Evolutionary conservation across 2,329 filamentous ascomycete species (phyloP).

Genomic region (Rachicladosporium sp.): DNA sequence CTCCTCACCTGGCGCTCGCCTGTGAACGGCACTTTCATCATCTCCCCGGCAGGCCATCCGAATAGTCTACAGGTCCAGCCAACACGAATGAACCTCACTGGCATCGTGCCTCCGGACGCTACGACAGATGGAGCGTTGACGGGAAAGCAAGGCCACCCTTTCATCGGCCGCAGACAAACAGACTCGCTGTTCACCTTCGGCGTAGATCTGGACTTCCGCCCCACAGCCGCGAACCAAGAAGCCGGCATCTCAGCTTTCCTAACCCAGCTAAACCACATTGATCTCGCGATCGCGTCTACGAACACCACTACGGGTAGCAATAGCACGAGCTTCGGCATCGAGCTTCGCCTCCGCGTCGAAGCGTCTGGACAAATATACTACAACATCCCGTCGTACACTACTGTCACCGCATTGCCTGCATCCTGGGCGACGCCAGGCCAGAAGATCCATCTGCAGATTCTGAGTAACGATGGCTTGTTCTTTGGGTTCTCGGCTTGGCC

Average conservation of each 20-base stretch:
- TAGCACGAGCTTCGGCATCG: background rate
- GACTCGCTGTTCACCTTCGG: slow-evolving; percentile 43
- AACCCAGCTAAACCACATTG: slow-evolving; percentile 42
- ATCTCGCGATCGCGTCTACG: slow-evolving; percentile 27
- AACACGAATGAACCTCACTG: no score
- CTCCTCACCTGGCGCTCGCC: no score
- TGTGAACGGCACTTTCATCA: no score
- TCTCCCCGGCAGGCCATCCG: no score
- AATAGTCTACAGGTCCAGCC: no score
- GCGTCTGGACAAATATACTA: background rate
- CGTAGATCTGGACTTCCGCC: slow-evolving; percentile 34
- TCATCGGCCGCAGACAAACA: slow-evolving; percentile 43
- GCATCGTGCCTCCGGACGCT: no score
- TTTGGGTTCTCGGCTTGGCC: slow-evolving; percentile 2
- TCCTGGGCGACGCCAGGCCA: slow-evolving; percentile 1
- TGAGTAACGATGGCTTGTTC: background rate
- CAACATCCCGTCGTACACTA: background rate
- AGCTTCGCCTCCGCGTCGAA: slow-evolving; percentile 1
- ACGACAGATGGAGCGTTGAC: slow-evolving; percentile 33
- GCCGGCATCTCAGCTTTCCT: slow-evolving; percentile 43
- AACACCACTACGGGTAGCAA: slow-evolving; percentile 14
- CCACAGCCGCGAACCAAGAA: slow-evolving; percentile 32
- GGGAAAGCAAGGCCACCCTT: slow-evolving; percentile 38
- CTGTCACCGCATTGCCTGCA: background rate
- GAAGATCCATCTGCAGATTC: slow-evolving; percentile 2